These are phyloP conservation scores for Candida maesae DNA, from an alignment of 805 yeast species.

Conservation along the genomic window DNA sequence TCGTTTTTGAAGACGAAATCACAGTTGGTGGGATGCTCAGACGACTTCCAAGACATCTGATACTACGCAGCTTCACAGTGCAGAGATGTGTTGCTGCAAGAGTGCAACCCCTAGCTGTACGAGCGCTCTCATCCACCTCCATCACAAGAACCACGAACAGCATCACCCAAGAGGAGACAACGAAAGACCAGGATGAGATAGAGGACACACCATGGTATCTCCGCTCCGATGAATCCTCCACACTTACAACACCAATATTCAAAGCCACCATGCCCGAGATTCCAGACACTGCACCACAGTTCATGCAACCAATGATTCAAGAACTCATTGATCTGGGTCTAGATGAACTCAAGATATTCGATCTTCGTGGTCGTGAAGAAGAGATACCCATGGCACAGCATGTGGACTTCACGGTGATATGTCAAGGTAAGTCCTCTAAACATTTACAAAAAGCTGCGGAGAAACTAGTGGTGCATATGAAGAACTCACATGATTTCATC, in stretches of 20 bases:
- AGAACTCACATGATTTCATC: slow-evolving; percentile 41
- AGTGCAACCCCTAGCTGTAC: no score
- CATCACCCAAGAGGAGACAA: not conserved
- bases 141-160: not conserved
- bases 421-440: slow-evolving; percentile 71
- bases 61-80: no score
- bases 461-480: slow-evolving; percentile 54
- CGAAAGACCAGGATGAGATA: not conserved
- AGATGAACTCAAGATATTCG: slow-evolving; percentile 58
- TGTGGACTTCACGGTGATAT: slow-evolving; percentile 54
- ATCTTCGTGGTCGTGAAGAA: slow-evolving; percentile 43
- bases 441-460: slow-evolving; percentile 71
- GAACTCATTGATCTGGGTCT: slow-evolving; percentile 61
- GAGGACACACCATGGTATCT: slow-evolving; percentile 57
- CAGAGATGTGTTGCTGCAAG: no score
- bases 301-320: slow-evolving; percentile 42
- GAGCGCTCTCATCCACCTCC: not conserved
- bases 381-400: slow-evolving; percentile 36
- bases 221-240: slow-evolving; percentile 38
- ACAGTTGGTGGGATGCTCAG: no score
- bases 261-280: slow-evolving; percentile 47
- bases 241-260: slow-evolving; percentile 32
- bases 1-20: no score
- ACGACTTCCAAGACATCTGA: no score
- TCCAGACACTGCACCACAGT: slow-evolving; percentile 56